Conservation (phyloP, 148 eudicot genomes). For the Rhododendron henanense region DNA sequence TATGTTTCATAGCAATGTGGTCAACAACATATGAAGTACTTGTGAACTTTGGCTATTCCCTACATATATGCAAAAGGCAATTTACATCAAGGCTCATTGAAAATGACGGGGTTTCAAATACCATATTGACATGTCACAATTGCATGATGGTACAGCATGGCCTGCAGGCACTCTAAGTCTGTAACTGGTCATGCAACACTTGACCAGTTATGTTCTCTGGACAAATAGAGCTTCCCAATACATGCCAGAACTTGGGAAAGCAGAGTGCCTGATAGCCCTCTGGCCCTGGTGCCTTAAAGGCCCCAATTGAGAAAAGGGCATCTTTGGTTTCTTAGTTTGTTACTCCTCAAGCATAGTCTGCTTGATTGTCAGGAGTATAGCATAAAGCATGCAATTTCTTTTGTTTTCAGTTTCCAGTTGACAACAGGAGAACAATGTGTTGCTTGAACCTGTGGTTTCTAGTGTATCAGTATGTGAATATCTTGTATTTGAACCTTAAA, state of each 20-base stretch:
- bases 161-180: neutral
- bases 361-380: neutral
- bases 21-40: neutral
- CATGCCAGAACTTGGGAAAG: neutral
- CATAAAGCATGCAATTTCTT: neutral
- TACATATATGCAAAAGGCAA: neutral
- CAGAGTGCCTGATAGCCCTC: neutral
- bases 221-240: neutral
- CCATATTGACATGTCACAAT: neutral
- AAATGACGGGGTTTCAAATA: neutral
- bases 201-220: neutral
- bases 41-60: neutral
- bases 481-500: conserved; percentile 1
- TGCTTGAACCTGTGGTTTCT: neutral
- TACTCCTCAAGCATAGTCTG: neutral
- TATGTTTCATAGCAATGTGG: conserved; percentile 19
- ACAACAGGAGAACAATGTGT: neutral
- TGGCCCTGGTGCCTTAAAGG: neutral
- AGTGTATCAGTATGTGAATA: neutral
- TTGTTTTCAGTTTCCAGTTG: neutral
- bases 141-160: neutral
- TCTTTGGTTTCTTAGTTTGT: neutral
- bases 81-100: neutral
- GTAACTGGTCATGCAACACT: neutral
- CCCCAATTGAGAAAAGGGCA: neutral